Evolutionary conservation across 2,329 filamentous ascomycete species (phyloP).

Genomic region (Emericellopsis atlantica): DNA sequence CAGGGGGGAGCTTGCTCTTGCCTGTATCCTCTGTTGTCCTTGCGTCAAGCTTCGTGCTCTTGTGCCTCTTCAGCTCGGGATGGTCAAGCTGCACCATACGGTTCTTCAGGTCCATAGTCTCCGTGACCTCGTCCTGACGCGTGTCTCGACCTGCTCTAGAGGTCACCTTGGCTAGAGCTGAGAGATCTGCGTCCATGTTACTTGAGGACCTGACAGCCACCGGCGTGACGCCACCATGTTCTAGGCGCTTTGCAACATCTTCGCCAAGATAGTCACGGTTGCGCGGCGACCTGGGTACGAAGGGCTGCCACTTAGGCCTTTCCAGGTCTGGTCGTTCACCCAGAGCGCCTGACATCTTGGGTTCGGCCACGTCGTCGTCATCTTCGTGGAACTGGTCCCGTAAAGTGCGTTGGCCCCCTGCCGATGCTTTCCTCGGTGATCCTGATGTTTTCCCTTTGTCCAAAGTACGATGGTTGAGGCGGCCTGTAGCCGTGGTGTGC

Average conservation of each 20-base stretch:
- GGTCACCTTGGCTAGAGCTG: constrained; percentile 11
- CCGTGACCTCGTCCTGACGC: not conserved
- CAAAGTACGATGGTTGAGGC: too few relatives aligned
- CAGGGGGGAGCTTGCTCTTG: constrained; percentile 31
- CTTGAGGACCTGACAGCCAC: constrained; percentile 11
- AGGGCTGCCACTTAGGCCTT: constrained; percentile 25
- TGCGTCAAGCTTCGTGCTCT: constrained; percentile 19
- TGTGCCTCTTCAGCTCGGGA: constrained; percentile 1
- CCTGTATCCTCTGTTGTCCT: constrained; percentile 7
- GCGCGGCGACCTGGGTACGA: constrained; percentile 25
- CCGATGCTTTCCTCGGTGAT: not conserved
- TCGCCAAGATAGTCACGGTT: constrained; percentile 23
- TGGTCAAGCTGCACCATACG: not conserved
- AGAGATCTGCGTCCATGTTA: constrained; percentile 11
- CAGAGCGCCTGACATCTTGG: constrained; percentile 7
- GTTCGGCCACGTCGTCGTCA: constrained; percentile 6
- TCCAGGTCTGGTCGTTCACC: constrained; percentile 14
- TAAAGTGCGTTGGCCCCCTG: constrained; percentile 11
- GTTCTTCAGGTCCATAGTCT: not conserved
- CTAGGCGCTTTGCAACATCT: constrained; percentile 15
- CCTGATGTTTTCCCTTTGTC: not conserved
- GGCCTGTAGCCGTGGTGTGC: not conserved
- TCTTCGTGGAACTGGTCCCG: constrained; percentile 22
- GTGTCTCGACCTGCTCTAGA: constrained; percentile 7
- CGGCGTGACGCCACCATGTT: constrained; percentile 12